These are phyloP conservation scores for Cyberlindnera maritima DNA, from an alignment of 805 yeast genomes.

Conservation along the genomic window DNA sequence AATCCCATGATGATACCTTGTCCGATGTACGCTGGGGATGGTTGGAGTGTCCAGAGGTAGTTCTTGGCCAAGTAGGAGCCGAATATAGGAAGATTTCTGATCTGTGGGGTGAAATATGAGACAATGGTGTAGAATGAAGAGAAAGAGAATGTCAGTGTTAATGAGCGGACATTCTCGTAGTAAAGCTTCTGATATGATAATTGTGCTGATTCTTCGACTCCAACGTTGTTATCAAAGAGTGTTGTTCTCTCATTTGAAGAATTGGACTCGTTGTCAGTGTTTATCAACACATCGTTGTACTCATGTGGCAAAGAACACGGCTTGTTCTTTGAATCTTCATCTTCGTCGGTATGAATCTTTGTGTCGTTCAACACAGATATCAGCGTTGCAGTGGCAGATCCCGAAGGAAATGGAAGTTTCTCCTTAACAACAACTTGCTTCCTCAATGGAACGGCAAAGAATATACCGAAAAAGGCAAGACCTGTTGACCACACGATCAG, in stretches of 20 bases:
- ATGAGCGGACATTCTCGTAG: constrained; percentile 55
- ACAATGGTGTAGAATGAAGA: constrained; percentile 72
- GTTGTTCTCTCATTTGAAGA: constrained; percentile 16
- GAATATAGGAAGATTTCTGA: constrained; percentile 71
- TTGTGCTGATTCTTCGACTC: constrained; percentile 22
- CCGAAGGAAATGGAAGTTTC: constrained; percentile 89
- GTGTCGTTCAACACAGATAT: constrained; percentile 76
- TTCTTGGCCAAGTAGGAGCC: constrained; percentile 59
- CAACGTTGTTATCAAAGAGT: constrained; percentile 24
- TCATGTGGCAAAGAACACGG: constrained; percentile 11
- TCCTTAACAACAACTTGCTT: constrained; percentile 85
- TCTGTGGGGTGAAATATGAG: constrained; percentile 69
- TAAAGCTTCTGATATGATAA: constrained; percentile 35
- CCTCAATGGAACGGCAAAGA: constrained; percentile 87
- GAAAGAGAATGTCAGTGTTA: constrained; percentile 57
- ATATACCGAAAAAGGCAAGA: constrained; percentile 90
- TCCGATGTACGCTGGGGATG: constrained; percentile 96
- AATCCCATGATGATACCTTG: constrained; percentile 98
- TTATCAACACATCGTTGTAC: constrained; percentile 17
- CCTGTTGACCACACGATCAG: constrained; percentile 82
- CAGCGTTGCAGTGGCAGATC: constrained; percentile 88
- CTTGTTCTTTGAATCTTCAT: not conserved
- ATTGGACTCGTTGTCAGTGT: constrained; percentile 17
- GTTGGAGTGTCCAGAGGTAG: constrained; percentile 87
- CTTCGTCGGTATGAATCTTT: constrained; percentile 47